Evolutionary conservation across 1,139 yeast species (phyloP), one percentile per base, ranked within the genome.

Genomic region (Geotrichum aggregatum): DNA sequence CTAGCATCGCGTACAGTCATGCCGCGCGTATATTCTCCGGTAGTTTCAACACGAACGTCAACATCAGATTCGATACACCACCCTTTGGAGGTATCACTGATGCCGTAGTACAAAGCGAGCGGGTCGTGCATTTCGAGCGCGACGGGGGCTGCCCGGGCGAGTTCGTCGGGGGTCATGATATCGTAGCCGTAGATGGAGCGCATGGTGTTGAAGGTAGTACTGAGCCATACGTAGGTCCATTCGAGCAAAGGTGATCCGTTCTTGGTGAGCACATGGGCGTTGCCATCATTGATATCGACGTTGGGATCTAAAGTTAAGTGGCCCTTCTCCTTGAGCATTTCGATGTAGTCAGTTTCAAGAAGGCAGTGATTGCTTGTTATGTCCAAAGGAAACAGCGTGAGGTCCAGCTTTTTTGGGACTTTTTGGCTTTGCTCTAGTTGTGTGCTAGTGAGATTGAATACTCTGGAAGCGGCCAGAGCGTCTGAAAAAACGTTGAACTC

Each of bases 401-500:
- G 57, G 8, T 62, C 55, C 1, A 70, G 58, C 2, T 69, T 71
- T 22, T 10, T 62, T 54, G 2, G 72, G 11, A 39, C 42, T 18
- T 18, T 22, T 71, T 53, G 65, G 56, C 3, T 69, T 64, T 24
- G 57, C 52, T n/a, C 49, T 2, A 16, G 16, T 40, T 58, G 46
- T 6, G 52, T 47, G 4, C 71, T 59, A 0, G 74, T 67, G 33
- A 68, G 61, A 1, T 74, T 66, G 39, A 66, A 69, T 5, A 72
- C 66, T n/a, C 61, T 61, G 0, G 74, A 71, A 1, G 75, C 71
- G 0, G 76, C 76, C 31, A 67, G 54, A 28, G 72, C 69, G 52
- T 73, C 76, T 1, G 75, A 69, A 53, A 63, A 70, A 14, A 71
- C 69, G 54, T 73, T 73, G 65, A 73, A 73, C 57, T 73, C 76